A percentile compares a stretch with the other conserved stretches of the same genome.
Conservation (phyloP, 495 filamentous ascomycete genomes). For the Rusavskia elegans region DNA sequence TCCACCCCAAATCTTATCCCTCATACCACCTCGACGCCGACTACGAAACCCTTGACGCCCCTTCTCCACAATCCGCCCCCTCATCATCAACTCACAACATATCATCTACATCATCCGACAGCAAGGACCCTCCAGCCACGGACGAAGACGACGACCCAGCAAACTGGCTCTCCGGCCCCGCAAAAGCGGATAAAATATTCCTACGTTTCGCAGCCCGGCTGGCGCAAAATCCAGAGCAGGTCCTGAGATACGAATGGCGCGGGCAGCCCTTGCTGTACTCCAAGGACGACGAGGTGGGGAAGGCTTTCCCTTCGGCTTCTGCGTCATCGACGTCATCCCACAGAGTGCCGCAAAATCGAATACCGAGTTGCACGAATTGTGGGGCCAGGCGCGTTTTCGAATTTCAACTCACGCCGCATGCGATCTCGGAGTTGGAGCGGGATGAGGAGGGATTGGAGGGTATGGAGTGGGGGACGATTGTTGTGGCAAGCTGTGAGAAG, state of each 20-base stretch:
- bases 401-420: constrained; percentile 77
- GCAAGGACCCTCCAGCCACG: constrained; percentile 27
- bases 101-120: constrained; percentile 18
- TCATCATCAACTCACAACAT: constrained; percentile 36
- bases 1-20: constrained; percentile 56
- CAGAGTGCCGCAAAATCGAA: constrained; percentile 14
- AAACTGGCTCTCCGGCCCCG: constrained; percentile 65
- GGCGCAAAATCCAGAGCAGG: constrained; percentile 84
- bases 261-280: constrained; percentile 72
- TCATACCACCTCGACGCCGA: constrained; percentile 78
- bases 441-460: constrained; percentile 66
- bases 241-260: constrained; percentile 79
- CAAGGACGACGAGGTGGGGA: constrained; percentile 57
- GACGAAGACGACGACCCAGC: constrained; percentile 58
- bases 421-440: constrained; percentile 75
- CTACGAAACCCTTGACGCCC: constrained; percentile 61
- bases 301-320: constrained; percentile 27
- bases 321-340: background rate
- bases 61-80: constrained; percentile 20
- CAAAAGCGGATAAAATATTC: constrained; percentile 78
- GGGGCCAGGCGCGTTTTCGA: constrained; percentile 68
- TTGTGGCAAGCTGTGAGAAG: constrained; percentile 65
- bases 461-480: constrained; percentile 98
- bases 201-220: constrained; percentile 78
- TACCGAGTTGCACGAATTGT: constrained; percentile 68